Evolutionary conservation across 2,329 filamentous ascomycete genomes (phyloP), one percentile per base, ranked within the genome.

Genomic region (Fusarium nodosum): DNA sequence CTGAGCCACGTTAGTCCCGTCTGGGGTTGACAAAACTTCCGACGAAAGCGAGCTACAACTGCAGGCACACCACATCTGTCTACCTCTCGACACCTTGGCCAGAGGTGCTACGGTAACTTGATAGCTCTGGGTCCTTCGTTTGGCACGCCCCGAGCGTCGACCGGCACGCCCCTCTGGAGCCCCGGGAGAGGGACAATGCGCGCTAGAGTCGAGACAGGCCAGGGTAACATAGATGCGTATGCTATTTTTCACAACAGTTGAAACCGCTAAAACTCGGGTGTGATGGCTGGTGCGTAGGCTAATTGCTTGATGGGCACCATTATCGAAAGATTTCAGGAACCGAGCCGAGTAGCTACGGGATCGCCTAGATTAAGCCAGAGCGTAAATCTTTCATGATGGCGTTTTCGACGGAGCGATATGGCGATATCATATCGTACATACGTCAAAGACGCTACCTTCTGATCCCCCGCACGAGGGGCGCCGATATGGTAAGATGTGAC

Each of bases 1-100:
- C 72, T 72, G 62, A 66, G 72, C 72, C 72, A 74, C 72, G 72
- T 74, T 74, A 72, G 72, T 59, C 65, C 69, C 56, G 72, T 74
- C 72, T 75, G 72, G 72, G 72, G 72, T 74, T 75, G 69, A 74
- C 71, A 74, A 74, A 73, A 74, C 69, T 69, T 74, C 72, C 72
- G 72, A 74, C 66, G 53, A 64, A 41, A 69, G 66, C 48, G 72
- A 68, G 69, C 60, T 51, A 66, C 55, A 53, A 50, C 70, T 75
- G 59, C 44, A 57, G 30, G 51, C 72, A 74, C 72, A 52, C 72
- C 58, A 48, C 39, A 22, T 46, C 46, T 60, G 56, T 66, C 50
- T 60, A 56, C 68, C 51, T 57, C 68, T 63, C 48, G 53, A 75
- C 62, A 62, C 54, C 66, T 48, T 56, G 39, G 39, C 26, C 54